Percentiles rank a stretch among this genome's conserved stretches.
Conservation (phyloP, 371 early-diverging fungal species). For the Mortierella sp. region DNA sequence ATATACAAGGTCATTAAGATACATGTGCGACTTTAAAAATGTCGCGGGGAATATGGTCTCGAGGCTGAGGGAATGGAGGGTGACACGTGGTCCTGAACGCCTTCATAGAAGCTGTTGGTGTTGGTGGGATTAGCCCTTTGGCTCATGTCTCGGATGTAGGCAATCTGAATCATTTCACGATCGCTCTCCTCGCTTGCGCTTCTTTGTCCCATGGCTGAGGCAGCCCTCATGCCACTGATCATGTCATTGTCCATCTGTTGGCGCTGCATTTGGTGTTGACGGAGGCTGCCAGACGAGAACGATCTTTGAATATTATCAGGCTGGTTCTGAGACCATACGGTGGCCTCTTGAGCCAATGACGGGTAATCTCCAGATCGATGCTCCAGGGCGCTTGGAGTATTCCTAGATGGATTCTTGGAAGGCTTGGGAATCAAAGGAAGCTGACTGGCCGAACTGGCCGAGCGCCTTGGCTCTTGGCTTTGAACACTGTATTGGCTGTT, state of each 20-base stretch:
- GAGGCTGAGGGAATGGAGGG: not conserved
- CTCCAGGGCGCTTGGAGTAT: not conserved
- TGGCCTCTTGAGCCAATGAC: constrained; percentile 15
- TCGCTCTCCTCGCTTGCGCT: constrained; percentile 12
- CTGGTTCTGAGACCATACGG: not conserved
- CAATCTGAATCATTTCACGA: constrained; percentile 18
- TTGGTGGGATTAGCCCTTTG: not conserved
- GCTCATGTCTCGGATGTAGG: constrained; percentile 7
- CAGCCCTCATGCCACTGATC: not conserved
- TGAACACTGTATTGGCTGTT: constrained; percentile 4
- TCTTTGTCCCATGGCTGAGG: not conserved
- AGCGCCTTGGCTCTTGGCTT: constrained; percentile 5
- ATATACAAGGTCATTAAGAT: not conserved
- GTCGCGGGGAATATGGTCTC: constrained; percentile 18
- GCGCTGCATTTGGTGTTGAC: not conserved
- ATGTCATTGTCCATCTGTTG: not conserved
- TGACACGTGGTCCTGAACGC: not conserved
- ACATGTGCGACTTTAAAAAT: not conserved
- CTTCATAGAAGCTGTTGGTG: constrained; percentile 20
- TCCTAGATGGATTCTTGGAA: not conserved
- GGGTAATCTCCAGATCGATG: constrained; percentile 11
- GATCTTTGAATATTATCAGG: not conserved
- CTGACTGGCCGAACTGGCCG: constrained; percentile 13
- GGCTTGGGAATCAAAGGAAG: constrained; percentile 11
- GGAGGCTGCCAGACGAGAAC: not conserved